Percentiles rank a stretch among this genome's conserved stretches.
Conservation (phyloP, 2,329 filamentous ascomycete species). For the Xylaria sp. region DNA sequence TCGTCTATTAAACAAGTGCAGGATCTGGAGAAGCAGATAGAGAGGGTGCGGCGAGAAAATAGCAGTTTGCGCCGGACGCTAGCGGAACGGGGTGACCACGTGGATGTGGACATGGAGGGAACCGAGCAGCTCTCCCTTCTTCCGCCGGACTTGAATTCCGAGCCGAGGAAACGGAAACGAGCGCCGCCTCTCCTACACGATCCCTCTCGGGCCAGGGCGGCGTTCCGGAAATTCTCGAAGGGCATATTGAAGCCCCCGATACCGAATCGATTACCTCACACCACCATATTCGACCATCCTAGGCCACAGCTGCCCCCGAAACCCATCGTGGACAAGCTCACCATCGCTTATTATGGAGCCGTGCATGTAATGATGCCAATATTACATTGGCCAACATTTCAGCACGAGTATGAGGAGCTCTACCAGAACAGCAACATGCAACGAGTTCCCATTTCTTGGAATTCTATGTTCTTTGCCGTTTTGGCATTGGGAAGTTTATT, state of each 20-base stretch:
- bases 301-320: conserved; percentile 72
- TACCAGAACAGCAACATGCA: conserved; percentile 68
- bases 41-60: conserved; percentile 79
- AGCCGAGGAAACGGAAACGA: conserved; percentile 65
- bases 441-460: conserved; percentile 68
- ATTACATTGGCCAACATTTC: conserved; percentile 84
- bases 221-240: conserved; percentile 72
- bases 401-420: conserved; percentile 73
- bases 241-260: conserved; percentile 81
- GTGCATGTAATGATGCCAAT: conserved; percentile 83
- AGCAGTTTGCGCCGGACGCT: conserved; percentile 70
- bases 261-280: conserved; percentile 60
- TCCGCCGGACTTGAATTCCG: conserved; percentile 67
- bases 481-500: conserved; percentile 83
- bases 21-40: conserved; percentile 90
- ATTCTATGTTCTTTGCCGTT: conserved; percentile 79
- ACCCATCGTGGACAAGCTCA: conserved; percentile 68
- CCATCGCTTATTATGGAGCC: conserved; percentile 75
- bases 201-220: conserved; percentile 70
- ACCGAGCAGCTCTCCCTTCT: conserved; percentile 54
- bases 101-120: conserved; percentile 53
- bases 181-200: conserved; percentile 64
- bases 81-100: conserved; percentile 51
- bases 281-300: conserved; percentile 51
- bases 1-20: conserved; percentile 99